Evolutionary conservation across 208 protist species (phyloP).

Genomic region (Leishmania amazonensis): DNA sequence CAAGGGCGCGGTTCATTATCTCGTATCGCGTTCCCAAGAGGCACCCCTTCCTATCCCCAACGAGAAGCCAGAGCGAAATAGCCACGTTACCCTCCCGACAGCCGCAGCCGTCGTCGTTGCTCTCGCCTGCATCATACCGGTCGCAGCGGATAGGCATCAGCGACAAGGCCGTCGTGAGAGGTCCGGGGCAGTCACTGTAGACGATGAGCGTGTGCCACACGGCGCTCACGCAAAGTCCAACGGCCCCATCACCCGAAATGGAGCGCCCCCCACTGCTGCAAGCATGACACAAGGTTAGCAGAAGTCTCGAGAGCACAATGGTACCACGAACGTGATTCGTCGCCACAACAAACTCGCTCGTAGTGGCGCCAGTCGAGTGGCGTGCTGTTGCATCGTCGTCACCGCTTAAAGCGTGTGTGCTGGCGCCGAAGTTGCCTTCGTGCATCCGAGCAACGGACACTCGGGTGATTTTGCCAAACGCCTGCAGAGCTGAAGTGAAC

Average conservation of each 20-base stretch:
- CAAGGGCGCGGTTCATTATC: not conserved
- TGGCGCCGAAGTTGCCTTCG: not conserved
- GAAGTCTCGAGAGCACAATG: conserved; percentile 22
- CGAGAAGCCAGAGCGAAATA: conserved; percentile 19
- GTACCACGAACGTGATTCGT: conserved; percentile 19
- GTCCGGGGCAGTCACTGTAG: conserved; percentile 18
- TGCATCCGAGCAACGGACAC: not conserved
- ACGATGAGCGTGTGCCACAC: conserved; percentile 13
- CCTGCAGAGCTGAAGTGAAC: conserved; percentile 1
- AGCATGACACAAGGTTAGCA: not conserved
- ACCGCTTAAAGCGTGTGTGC: not conserved
- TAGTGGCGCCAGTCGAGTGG: not conserved
- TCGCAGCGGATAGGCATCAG: not conserved
- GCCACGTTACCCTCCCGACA: not conserved
- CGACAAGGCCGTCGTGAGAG: conserved; percentile 17
- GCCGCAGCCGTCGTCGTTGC: not conserved
- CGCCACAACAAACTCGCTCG: conserved; percentile 17
- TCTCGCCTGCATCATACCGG: not conserved
- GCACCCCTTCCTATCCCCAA: conserved; percentile 23
- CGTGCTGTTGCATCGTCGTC: not conserved
- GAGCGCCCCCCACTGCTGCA: not conserved
- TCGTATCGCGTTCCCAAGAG: conserved; percentile 4
- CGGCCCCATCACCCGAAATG: too few species aligned
- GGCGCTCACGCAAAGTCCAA: not conserved
- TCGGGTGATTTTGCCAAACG: conserved; percentile 27